Evolutionary conservation across 177 flowering plant species (phyloP).

Genomic region (Tripterygium wilfordii): DNA sequence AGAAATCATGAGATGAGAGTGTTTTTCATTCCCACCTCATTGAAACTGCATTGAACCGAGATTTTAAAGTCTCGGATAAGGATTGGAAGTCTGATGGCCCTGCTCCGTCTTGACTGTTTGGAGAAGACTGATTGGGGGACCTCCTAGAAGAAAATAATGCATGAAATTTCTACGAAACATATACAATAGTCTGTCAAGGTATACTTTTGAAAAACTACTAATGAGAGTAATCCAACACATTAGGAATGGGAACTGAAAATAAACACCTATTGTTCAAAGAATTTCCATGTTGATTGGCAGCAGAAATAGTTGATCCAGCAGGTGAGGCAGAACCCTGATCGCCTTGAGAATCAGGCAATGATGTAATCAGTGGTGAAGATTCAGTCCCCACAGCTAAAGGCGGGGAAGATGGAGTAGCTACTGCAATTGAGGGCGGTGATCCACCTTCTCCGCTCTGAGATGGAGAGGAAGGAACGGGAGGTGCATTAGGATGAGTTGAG

Average conservation of each 20-base stretch:
- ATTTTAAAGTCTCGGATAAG: conserved; percentile 79
- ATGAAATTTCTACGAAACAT: too few species aligned
- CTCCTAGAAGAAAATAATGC: conserved; percentile 22
- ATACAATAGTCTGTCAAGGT: too few species aligned
- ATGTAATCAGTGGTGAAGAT: conserved; percentile 24
- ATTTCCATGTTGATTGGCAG: conserved; percentile 25
- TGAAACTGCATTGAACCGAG: conserved; percentile 73
- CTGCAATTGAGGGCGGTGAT: conserved; percentile 24
- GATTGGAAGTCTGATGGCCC: conserved; percentile 92
- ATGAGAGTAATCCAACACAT: too few species aligned
- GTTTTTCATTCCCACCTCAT: too few species aligned
- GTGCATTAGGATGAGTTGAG: conserved; percentile 45
- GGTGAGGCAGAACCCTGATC: conserved; percentile 36
- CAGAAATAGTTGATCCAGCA: conserved; percentile 33
- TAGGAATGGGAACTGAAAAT: too few species aligned
- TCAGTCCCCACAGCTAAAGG: conserved; percentile 31
- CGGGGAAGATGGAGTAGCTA: conserved; percentile 27
- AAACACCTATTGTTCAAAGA: conserved; percentile 40
- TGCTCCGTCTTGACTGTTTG: conserved; percentile 59
- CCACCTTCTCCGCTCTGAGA: conserved; percentile 42
- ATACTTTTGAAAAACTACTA: too few species aligned
- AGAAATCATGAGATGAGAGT: neutral
- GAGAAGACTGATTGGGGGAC: conserved; percentile 47
- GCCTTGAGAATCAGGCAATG: conserved; percentile 19
- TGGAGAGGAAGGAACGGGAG: conserved; percentile 35